Evolutionary conservation across 2,329 filamentous ascomycete genomes (phyloP).

Genomic region (Fusarium brevicatenulatum): DNA sequence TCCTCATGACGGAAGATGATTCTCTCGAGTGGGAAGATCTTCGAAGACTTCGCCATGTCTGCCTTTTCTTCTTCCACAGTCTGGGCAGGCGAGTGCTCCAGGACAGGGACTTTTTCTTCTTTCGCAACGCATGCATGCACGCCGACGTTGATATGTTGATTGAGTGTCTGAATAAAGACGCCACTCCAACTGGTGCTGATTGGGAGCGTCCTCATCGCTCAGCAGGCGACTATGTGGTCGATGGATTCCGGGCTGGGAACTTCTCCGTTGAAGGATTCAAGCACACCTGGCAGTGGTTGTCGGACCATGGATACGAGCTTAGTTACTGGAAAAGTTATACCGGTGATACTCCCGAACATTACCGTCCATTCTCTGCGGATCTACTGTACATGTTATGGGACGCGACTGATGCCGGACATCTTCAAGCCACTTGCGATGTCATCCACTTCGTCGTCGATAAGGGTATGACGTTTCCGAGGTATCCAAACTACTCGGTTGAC

Average conservation of each 20-base stretch:
- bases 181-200: neutral
- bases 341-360: no score
- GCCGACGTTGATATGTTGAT: neutral
- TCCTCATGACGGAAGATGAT: neutral
- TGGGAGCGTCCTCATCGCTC: neutral
- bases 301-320: neutral
- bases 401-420: neutral
- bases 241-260: neutral
- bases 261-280: neutral
- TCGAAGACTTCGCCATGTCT: neutral
- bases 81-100: neutral
- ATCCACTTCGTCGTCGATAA: neutral
- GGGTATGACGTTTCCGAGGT: neutral
- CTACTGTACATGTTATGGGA: neutral
- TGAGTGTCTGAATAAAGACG: neutral
- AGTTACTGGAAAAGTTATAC: neutral
- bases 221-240: neutral
- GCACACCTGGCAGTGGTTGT: neutral
- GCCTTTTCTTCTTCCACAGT: neutral
- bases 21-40: neutral
- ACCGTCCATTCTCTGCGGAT: neutral
- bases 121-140: neutral
- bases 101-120: neutral
- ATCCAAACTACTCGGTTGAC: fast-evolving
- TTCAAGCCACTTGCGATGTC: neutral